These are phyloP conservation scores for Spinacia oleracea DNA, from an alignment of 179 eudicot species.

Conservation along the genomic window DNA sequence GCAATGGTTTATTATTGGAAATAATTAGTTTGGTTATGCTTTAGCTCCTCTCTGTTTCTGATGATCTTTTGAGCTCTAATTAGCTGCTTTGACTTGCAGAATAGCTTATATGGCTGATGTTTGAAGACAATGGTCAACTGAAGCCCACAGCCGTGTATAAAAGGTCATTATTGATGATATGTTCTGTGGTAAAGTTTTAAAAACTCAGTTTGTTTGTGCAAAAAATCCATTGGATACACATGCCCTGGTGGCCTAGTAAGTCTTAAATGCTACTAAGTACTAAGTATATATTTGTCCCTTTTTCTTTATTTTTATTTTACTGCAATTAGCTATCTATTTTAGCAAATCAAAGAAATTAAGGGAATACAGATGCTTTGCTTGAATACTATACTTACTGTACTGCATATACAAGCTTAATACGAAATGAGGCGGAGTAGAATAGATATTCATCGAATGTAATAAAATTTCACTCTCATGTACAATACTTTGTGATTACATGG, in stretches of 20 bases:
- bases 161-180: background rate
- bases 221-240: too few species aligned
- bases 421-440: background rate
- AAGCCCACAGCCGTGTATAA: background rate
- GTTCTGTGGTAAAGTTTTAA: background rate
- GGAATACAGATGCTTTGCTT: background rate
- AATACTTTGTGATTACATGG: conserved; percentile 18
- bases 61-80: background rate
- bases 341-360: background rate
- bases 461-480: background rate
- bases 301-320: too few species aligned
- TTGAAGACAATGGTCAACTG: background rate
- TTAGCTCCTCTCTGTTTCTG: background rate
- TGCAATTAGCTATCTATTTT: background rate
- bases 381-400: too few species aligned
- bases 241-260: background rate
- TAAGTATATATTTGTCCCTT: background rate
- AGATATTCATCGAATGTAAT: background rate
- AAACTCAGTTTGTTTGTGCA: background rate
- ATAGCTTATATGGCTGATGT: conserved; percentile 5
- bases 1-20: background rate
- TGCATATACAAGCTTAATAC: background rate
- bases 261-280: background rate
- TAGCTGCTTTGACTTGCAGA: conserved; percentile 9
- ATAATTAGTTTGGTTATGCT: background rate